Conservation (phyloP, 495 filamentous ascomycete species). For the Penicillium simplicissimum region DNA sequence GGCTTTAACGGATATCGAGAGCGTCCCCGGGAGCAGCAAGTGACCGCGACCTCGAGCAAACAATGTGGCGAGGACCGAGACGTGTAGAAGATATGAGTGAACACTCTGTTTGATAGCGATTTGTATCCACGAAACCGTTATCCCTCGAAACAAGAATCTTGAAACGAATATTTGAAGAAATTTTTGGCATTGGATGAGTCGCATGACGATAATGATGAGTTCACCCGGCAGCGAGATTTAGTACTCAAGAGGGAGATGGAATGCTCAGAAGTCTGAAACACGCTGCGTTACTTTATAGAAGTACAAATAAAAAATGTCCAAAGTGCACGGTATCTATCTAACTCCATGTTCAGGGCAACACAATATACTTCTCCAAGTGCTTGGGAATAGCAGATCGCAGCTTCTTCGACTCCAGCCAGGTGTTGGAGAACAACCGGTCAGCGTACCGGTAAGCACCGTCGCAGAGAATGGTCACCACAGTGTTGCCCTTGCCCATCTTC, state of each 20-base stretch:
- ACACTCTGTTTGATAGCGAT: no score
- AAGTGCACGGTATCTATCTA: not conserved
- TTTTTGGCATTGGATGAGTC: no score
- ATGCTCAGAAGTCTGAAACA: not conserved
- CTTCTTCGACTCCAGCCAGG: slow-evolving; percentile 85
- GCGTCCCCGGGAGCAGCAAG: no score
- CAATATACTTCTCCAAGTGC: slow-evolving; percentile 88
- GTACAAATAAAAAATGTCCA: slow-evolving; percentile 1
- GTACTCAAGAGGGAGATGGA: not conserved
- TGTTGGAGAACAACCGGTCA: slow-evolving; percentile 84
- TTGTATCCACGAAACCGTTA: no score
- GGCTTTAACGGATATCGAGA: no score
- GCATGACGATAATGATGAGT: no score
- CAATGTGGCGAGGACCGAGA: no score
- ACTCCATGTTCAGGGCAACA: slow-evolving; percentile 62
- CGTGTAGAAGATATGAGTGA: no score
- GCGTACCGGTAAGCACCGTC: slow-evolving; percentile 97
- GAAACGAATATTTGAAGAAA: no score
- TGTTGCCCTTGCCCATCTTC: slow-evolving; percentile 84
- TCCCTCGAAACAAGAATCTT: no score
- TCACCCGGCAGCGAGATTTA: not conserved
- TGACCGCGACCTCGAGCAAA: no score
- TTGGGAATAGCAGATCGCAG: slow-evolving; percentile 80
- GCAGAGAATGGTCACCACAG: slow-evolving; percentile 89
- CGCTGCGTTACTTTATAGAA: slow-evolving; percentile 1